A percentile compares a stretch with the other conserved stretches of the same genome.
Evolutionary conservation across 1,284 basidiomycete genomes (phyloP).

Genomic region (Trichosporon asahii): DNA sequence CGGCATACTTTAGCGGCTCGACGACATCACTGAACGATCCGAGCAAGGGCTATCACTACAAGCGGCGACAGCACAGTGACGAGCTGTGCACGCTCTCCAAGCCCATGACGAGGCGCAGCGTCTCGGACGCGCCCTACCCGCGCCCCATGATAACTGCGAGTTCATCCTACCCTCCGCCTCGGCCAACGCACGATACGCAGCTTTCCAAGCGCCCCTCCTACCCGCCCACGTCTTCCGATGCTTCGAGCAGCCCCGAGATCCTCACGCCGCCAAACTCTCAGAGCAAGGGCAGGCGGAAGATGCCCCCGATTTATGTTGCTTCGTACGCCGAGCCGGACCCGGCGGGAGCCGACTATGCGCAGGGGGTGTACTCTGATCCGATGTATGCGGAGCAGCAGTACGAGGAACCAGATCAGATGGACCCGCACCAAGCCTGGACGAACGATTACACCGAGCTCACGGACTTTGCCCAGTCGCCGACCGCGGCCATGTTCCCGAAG

Average conservation of each 20-base stretch:
- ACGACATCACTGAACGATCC: neutral
- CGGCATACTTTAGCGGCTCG: neutral
- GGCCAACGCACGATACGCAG: neutral
- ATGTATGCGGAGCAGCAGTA: too few relatives aligned
- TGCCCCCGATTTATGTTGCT: neutral
- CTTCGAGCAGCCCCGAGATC: neutral
- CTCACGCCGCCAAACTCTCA: neutral
- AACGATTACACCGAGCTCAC: neutral
- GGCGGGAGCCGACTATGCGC: neutral
- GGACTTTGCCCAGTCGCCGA: neutral
- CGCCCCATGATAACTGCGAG: neutral
- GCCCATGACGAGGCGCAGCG: neutral
- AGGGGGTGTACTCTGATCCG: too few relatives aligned
- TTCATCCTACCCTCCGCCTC: neutral
- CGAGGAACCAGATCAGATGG: neutral
- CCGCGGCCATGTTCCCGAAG: slow-evolving; percentile 4
- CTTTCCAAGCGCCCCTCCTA: neutral
- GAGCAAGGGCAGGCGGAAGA: neutral
- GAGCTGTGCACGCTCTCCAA: neutral
- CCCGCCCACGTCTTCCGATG: neutral
- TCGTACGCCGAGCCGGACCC: neutral
- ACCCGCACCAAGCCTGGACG: neutral
- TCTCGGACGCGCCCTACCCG: neutral
- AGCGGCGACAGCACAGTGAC: neutral
- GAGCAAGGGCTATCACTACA: neutral